Evolutionary conservation across 768 basidiomycete genomes (phyloP).

Genomic region (Collybia sordida): DNA sequence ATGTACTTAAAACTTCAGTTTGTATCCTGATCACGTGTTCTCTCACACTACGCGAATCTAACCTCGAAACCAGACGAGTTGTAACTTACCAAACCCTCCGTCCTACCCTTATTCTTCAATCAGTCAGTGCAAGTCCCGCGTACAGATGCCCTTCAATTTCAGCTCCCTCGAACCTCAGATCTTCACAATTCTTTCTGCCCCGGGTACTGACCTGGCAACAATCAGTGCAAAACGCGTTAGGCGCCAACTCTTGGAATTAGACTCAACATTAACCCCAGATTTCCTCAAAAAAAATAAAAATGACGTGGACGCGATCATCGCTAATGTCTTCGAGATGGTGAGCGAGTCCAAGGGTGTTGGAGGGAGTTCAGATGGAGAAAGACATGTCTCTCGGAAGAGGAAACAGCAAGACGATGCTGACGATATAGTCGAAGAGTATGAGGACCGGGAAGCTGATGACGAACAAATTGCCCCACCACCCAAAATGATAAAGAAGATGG

Average conservation of each 20-base stretch:
- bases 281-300: slow-evolving; percentile 65
- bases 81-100: slow-evolving; percentile 3
- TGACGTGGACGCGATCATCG: slow-evolving; percentile 70
- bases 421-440: slow-evolving; percentile 27
- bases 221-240: slow-evolving; percentile 91
- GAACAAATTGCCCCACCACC: slow-evolving; percentile 31
- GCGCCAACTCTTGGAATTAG: slow-evolving; percentile 58
- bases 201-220: slow-evolving; percentile 72
- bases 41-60: slow-evolving; percentile 10
- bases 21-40: slow-evolving; percentile 13
- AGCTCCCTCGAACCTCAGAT: slow-evolving; percentile 59
- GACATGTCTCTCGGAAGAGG: slow-evolving; percentile 32
- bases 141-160: slow-evolving; percentile 52
- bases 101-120: slow-evolving; percentile 1
- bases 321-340: slow-evolving; percentile 61
- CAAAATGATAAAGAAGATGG: slow-evolving; percentile 51
- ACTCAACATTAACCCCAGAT: slow-evolving; percentile 54
- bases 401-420: slow-evolving; percentile 34
- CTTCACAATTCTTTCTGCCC: slow-evolving; percentile 69
- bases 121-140: slow-evolving; percentile 17
- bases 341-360: slow-evolving; percentile 35
- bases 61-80: not conserved
- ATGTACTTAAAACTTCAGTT: not conserved
- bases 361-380: slow-evolving; percentile 26
- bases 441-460: slow-evolving; percentile 24